Base-by-base conservation (phyloP, 2,329 filamentous ascomycete species). In the Helotiales sp. region DNA sequence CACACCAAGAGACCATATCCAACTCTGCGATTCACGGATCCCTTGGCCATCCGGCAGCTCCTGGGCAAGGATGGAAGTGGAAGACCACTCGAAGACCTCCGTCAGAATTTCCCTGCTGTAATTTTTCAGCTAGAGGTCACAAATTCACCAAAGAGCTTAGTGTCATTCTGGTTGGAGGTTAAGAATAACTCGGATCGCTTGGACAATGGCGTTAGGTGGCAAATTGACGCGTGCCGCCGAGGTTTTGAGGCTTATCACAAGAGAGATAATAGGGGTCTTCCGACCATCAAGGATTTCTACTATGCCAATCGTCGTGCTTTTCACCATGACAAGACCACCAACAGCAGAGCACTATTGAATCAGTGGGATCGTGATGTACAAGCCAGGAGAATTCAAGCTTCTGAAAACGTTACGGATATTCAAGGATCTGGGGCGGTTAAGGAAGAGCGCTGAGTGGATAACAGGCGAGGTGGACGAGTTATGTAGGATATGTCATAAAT, bases 181-280 rank as follows among this genome's bases (percentile, higher is more conserved):
- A 61, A 61, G 20, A 2, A 8, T 2, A 40, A 22, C 30, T 50
- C 43, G 2, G 45, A 61, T 52, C 45, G 45, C 5, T 15, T 17
- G 10, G n/a, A 52, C 24, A 13, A 61, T 1, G 59, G 59, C 11
- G 30, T 52, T 0, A 30, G 15, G 26, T 50, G 28, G 59, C 59
- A 61, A n/a, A 37, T 52, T 24, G 28, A 50, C 8, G 59, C 59
- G 6, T 61, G 45, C 15, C 40, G 43, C 11, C 26, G 45, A 2
- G 59, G 59, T 2, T 61, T 61, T 15, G 59, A 61, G 20, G 43
- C 43, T 7, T 61, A 49, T n/a, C 28, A 50, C 13, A 61, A 26
- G 7, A 30, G 3, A 5, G 59, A 61, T 22, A 0, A 11, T 6
- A 13, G 13, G 8, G 34, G 24, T 11, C 45, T 61, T 4, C 59